Percentiles rank a stretch among this genome's conserved stretches.
Evolutionary conservation across 1,284 basidiomycete genomes (phyloP).

Genomic region (Pterula multifida): DNA sequence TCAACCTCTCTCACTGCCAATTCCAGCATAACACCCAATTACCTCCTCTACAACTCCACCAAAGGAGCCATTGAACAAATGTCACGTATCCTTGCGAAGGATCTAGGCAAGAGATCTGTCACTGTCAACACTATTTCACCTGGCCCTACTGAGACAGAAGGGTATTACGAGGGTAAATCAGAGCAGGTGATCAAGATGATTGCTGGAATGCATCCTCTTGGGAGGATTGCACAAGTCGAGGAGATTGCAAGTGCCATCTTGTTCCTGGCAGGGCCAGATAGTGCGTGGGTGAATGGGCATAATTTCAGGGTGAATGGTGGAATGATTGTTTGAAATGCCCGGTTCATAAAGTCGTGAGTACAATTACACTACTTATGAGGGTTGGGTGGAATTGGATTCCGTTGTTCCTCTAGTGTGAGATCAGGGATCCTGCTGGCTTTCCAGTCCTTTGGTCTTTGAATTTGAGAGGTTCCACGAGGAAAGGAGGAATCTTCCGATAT

Average conservation of each 20-base stretch:
- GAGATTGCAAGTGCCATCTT: constrained; percentile 41
- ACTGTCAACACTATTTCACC: constrained; percentile 48
- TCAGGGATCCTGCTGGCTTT: too few species aligned
- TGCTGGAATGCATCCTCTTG: constrained; percentile 30
- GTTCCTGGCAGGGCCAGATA: constrained; percentile 38
- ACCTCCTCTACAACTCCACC: constrained; percentile 37
- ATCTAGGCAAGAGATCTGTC: constrained; percentile 37
- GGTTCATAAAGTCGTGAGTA: background rate
- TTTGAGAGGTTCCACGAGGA: too few species aligned
- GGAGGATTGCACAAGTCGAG: constrained; percentile 35
- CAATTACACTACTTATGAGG: too few species aligned
- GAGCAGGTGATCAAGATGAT: constrained; percentile 33
- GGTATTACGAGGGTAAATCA: constrained; percentile 41
- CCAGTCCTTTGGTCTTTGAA: too few species aligned
- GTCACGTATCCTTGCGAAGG: constrained; percentile 44
- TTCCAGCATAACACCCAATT: constrained; percentile 31
- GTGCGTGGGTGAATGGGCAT: constrained; percentile 46
- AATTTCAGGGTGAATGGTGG: constrained; percentile 41
- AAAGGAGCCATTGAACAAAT: constrained; percentile 51
- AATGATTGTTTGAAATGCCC: background rate
- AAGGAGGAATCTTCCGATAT: too few species aligned
- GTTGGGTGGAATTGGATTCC: too few species aligned
- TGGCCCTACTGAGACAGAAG: constrained; percentile 39
- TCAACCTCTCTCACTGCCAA: constrained; percentile 35
- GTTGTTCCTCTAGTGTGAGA: too few species aligned